Conservation (phyloP, 345 rosid genomes). For the Lumnitzera littorea region DNA sequence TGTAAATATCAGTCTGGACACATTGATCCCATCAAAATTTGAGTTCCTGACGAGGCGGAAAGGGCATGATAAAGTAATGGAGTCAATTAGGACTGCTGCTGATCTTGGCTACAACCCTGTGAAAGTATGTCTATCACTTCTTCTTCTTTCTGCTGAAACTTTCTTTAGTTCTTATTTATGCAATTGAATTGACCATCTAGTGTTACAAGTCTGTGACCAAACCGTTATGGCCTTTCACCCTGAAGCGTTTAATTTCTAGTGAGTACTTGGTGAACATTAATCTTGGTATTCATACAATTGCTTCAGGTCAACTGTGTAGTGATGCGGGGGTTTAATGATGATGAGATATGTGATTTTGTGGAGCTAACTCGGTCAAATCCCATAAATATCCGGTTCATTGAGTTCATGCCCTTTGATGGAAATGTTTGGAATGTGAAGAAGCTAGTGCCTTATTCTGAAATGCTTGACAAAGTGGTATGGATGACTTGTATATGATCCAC, state of each 20-base stretch:
- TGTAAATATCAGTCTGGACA: conserved; percentile 79
- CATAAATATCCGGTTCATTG: conserved; percentile 85
- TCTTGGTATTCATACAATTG: neutral
- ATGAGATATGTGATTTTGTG: conserved; percentile 91
- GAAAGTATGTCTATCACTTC: conserved; percentile 35
- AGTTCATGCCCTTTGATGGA: conserved; percentile 99
- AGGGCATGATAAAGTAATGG: conserved; percentile 73
- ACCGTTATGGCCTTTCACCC: too few relatives aligned
- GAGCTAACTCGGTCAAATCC: conserved; percentile 73
- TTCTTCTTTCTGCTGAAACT: neutral
- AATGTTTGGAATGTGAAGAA: conserved; percentile 95
- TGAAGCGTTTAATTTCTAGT: too few relatives aligned
- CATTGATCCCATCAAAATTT: conserved; percentile 79
- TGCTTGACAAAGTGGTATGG: conserved; percentile 96
- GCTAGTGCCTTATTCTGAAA: conserved; percentile 66
- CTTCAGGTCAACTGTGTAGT: conserved; percentile 85
- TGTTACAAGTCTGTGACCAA: neutral
- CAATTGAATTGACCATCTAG: neutral
- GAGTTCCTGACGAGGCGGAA: conserved; percentile 87
- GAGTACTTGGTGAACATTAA: too few relatives aligned
- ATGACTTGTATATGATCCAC: conserved; percentile 26
- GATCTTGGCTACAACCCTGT: conserved; percentile 82
- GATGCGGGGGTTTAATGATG: conserved; percentile 93
- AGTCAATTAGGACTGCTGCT: conserved; percentile 70
- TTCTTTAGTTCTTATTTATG: neutral